Evolutionary conservation across 495 filamentous ascomycete species (phyloP).

Genomic region (Melanomma pulvis-pyrius): DNA sequence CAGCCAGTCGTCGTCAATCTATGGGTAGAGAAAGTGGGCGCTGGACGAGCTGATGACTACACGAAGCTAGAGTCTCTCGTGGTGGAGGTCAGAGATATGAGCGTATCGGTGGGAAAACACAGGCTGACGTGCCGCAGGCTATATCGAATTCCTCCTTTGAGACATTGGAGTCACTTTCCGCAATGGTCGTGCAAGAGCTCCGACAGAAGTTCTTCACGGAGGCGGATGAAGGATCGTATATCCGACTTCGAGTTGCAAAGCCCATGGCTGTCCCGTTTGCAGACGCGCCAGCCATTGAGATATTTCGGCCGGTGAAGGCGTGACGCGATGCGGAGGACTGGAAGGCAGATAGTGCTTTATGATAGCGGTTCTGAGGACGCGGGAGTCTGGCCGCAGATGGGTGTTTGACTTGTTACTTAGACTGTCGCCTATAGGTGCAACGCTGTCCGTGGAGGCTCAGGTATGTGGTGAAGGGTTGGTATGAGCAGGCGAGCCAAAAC

Average conservation of each 20-base stretch:
- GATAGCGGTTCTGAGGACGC: too few species aligned
- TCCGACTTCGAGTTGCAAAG: constrained; percentile 59
- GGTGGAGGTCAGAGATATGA: constrained; percentile 50
- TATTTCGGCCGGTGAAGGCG: constrained; percentile 36
- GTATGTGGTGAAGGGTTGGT: too few species aligned
- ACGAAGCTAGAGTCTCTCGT: constrained; percentile 53
- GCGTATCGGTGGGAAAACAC: neutral
- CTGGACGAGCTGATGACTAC: constrained; percentile 49
- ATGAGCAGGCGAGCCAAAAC: too few species aligned
- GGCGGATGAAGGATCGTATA: constrained; percentile 33
- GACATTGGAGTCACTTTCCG: constrained; percentile 64
- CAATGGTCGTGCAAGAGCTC: constrained; percentile 50
- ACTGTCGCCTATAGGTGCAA: too few species aligned
- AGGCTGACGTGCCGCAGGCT: constrained; percentile 42
- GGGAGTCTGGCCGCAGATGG: too few species aligned
- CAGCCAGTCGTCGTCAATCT: constrained; percentile 61
- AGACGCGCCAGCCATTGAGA: constrained; percentile 59
- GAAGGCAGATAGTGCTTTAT: too few species aligned
- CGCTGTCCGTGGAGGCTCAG: too few species aligned
- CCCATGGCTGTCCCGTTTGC: constrained; percentile 61
- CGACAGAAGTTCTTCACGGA: constrained; percentile 40
- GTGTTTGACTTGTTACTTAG: too few species aligned
- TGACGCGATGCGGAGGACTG: neutral
- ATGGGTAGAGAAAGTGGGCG: constrained; percentile 53
- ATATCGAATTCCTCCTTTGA: constrained; percentile 62